phyloP scores from a whole-genome alignment of 768 basidiomycete species.

The Leccinum boreale region DNA sequence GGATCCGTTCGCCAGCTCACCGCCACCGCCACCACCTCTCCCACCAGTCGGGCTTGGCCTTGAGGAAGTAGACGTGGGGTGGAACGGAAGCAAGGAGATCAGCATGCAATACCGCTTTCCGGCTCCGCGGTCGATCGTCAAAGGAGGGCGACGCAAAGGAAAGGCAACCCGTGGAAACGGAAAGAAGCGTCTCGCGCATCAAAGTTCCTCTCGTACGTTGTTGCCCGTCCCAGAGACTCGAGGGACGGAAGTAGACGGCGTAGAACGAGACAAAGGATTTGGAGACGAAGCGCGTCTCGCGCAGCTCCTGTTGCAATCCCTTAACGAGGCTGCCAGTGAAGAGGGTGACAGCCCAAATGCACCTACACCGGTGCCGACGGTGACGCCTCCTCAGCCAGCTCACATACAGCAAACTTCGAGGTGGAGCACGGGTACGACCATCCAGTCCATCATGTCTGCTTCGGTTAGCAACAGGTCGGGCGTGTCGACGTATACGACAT shows the following conservation, averaged over 20 bases:
- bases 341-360: constrained; percentile 1
- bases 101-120: constrained; percentile 31
- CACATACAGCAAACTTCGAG: constrained; percentile 24
- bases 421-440: constrained; percentile 32
- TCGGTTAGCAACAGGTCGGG: constrained; percentile 26
- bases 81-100: constrained; percentile 24
- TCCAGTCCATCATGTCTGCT: constrained; percentile 24
- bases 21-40: constrained; percentile 31
- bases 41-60: constrained; percentile 27
- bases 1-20: constrained; percentile 32
- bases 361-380: constrained; percentile 2
- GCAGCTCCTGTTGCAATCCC: constrained; percentile 30
- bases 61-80: constrained; percentile 28
- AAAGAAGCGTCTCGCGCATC: constrained; percentile 21
- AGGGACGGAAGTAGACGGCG: constrained; percentile 13
- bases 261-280: constrained; percentile 18
- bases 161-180: constrained; percentile 17
- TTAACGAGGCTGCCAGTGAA: constrained; percentile 11
- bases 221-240: constrained; percentile 21
- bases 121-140: constrained; percentile 30
- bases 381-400: constrained; percentile 15
- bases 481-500: constrained; percentile 28
- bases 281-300: constrained; percentile 29
- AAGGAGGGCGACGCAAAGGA: constrained; percentile 18
- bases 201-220: constrained; percentile 27